Evolutionary conservation across 345 rosid genomes (phyloP), one percentile per base, ranked within the genome.

Genomic region (Brassica napus): DNA sequence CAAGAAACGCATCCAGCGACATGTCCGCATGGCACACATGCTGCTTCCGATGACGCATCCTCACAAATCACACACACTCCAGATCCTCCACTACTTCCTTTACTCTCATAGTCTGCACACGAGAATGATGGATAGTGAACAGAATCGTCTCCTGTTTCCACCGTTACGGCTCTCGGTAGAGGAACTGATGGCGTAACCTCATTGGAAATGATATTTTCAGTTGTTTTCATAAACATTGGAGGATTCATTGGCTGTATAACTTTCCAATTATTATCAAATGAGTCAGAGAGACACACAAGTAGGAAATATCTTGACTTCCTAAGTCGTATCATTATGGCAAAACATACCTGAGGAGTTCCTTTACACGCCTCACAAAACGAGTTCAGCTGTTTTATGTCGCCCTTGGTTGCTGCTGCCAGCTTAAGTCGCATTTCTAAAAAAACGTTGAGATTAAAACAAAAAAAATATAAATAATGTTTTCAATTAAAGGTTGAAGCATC

Each of bases 1-100:
- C 99, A 96, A 70, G 98, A 84, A 90, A 92, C 86, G 62, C 99
- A 96, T 30, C 99, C 98, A 0, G 91, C 95, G 73, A 93, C 91
- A 82, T 93, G 98, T 54, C 98, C 99, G 67, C 99, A 95, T 5
- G 99, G 99, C 15, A 93, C 87, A 62, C 98, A 96, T 8, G 89
- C 99, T 4, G 92, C 98, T 80, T 96, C 94, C 6, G 89, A 86
- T 6, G 94, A 93, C 66, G 97, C 94, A 82, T 96, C 99, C 81
- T 90, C 82, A 85, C 99, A 93, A 72, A 93, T 86, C 18, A 84
- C 85, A 79, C 97, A 93, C 0, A 85, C 74, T 55, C 92, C 84
- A 73, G 76, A 73, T 80, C 61, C 83, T 35, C 30, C 28, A 9
- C 49, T 89, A 32, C 80, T 84, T 68, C 78, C 89, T 69, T 85